phyloP scores from a whole-genome alignment of 768 basidiomycete species.

The Tricholoma hemisulphureum region DNA sequence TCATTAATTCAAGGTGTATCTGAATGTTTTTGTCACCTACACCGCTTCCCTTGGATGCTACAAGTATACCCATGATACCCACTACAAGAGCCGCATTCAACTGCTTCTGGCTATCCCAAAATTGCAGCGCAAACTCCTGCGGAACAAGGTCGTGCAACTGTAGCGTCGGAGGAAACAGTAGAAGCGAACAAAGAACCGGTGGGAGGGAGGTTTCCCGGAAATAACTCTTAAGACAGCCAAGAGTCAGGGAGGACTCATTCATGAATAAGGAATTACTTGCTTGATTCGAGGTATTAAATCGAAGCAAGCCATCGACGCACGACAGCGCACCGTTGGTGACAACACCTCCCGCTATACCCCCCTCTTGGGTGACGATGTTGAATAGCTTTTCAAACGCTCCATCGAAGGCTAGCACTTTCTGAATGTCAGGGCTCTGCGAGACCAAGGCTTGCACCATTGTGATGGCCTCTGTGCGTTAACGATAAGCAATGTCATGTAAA shows the following conservation, averaged over 20 bases:
- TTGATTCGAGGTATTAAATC: conserved; percentile 95
- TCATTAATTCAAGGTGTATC: conserved; percentile 1
- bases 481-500: conserved; percentile 1
- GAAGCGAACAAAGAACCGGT: conserved; percentile 61
- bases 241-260: background rate
- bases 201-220: conserved; percentile 86
- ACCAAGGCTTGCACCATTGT: conserved; percentile 78
- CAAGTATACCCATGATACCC: conserved; percentile 81
- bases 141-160: conserved; percentile 59
- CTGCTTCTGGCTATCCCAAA: conserved; percentile 93
- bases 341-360: conserved; percentile 88
- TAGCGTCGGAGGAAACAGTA: conserved; percentile 67
- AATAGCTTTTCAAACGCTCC: conserved; percentile 96
- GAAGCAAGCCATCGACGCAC: conserved; percentile 81
- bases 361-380: conserved; percentile 81
- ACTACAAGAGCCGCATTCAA: conserved; percentile 77
- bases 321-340: conserved; percentile 83
- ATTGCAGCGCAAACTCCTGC: conserved; percentile 91
- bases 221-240: conserved; percentile 68
- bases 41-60: conserved; percentile 65
- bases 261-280: conserved; percentile 39
- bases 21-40: conserved; percentile 38
- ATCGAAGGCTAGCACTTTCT: conserved; percentile 95
- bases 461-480: conserved; percentile 63
- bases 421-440: conserved; percentile 87